Evolutionary conservation across 2,329 filamentous ascomycete genomes (phyloP).

Genomic region (Diaporthe longicolla): DNA sequence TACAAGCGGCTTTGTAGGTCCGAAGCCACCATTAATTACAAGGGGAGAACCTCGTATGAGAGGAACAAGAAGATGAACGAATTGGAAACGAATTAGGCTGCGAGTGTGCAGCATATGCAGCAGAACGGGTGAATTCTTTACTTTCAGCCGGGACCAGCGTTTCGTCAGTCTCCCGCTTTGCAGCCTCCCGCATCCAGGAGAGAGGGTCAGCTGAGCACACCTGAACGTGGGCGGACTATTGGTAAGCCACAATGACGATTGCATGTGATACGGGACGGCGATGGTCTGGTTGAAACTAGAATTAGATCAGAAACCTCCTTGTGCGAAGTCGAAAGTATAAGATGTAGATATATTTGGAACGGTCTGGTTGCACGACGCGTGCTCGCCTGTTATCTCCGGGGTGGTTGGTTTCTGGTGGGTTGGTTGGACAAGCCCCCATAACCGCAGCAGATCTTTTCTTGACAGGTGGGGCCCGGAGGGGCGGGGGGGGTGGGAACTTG

Average conservation of each 20-base stretch:
- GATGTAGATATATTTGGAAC: slow-evolving; percentile 27
- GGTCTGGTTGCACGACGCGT: slow-evolving; percentile 6
- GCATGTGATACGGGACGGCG: slow-evolving; percentile 1
- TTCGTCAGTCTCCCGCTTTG: neutral
- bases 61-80: neutral
- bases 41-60: too few species aligned
- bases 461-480: too few species aligned
- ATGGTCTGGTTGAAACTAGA: neutral
- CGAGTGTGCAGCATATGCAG: neutral
- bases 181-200: neutral
- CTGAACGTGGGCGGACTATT: neutral
- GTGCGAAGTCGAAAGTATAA: neutral
- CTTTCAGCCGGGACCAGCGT: neutral
- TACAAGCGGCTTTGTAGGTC: neutral
- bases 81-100: neutral
- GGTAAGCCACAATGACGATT: slow-evolving; percentile 6
- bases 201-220: slow-evolving; percentile 3
- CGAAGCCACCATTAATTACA: neutral
- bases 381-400: neutral
- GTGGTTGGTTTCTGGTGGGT: too few species aligned
- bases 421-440: slow-evolving; percentile 7
- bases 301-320: neutral
- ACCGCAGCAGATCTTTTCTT: neutral
- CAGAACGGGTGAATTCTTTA: neutral
- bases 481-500: neutral